Evolutionary conservation across 495 filamentous ascomycete genomes (phyloP).

Genomic region (Usnea hakonensis): DNA sequence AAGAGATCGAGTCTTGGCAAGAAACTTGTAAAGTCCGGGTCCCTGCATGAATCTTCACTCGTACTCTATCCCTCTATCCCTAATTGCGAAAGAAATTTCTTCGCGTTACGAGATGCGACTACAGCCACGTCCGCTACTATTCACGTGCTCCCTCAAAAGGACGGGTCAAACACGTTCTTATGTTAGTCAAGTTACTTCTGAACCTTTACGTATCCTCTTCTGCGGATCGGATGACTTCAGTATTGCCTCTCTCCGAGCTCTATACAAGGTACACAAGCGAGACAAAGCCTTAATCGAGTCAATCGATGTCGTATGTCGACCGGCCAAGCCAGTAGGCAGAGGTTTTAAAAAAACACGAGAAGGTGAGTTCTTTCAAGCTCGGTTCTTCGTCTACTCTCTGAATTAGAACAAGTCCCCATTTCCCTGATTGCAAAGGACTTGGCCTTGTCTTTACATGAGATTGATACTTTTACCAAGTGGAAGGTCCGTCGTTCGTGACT

Average conservation of each 20-base stretch:
- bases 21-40: not conserved
- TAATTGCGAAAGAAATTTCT: not conserved
- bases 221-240: conserved; percentile 94
- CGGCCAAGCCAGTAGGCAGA: conserved; percentile 66
- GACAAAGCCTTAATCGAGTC: conserved; percentile 57
- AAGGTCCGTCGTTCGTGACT: conserved; percentile 39
- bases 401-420: conserved; percentile 57
- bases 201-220: conserved; percentile 84
- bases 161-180: not conserved
- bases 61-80: too few relatives aligned
- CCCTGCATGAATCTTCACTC: not conserved
- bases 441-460: conserved; percentile 59
- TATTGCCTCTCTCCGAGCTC: conserved; percentile 63
- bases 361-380: conserved; percentile 39
- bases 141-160: not conserved
- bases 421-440: conserved; percentile 56
- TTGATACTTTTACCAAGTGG: conserved; percentile 79
- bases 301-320: conserved; percentile 81
- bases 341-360: conserved; percentile 62
- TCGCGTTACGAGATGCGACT: not conserved
- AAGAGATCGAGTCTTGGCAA: not conserved
- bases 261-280: conserved; percentile 51
- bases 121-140: not conserved
- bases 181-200: conserved; percentile 33
- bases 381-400: conserved; percentile 7